Evolutionary conservation across 2,329 filamentous ascomycete species (phyloP).

Genomic region (Aureobasidium sp.): DNA sequence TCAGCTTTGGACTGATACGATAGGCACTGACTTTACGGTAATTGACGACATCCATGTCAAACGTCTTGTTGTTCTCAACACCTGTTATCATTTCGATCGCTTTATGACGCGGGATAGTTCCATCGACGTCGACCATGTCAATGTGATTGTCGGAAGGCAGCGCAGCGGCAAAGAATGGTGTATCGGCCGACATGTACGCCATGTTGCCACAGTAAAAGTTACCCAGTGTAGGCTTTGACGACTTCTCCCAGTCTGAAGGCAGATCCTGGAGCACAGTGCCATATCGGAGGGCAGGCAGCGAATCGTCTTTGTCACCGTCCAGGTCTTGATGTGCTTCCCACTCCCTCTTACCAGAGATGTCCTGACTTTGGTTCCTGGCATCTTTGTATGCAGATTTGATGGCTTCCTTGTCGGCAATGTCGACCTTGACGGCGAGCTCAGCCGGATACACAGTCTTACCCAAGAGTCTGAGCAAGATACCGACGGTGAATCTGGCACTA

Average conservation of each 20-base stretch:
- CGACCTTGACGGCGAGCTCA: constrained; percentile 79
- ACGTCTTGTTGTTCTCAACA: constrained; percentile 67
- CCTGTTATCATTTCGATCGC: constrained; percentile 64
- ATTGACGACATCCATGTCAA: constrained; percentile 68
- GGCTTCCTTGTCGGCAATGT: constrained; percentile 64
- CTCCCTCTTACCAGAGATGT: constrained; percentile 20
- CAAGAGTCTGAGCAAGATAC: constrained; percentile 70
- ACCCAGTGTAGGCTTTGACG: constrained; percentile 69
- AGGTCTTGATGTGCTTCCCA: constrained; percentile 22
- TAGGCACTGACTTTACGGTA: constrained; percentile 87
- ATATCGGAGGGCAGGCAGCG: constrained; percentile 65
- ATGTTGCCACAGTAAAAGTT: constrained; percentile 96
- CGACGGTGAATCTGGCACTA: constrained; percentile 72
- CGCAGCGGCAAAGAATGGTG: constrained; percentile 80
- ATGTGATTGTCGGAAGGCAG: constrained; percentile 77
- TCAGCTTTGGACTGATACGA: constrained; percentile 60
- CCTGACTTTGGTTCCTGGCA: constrained; percentile 23
- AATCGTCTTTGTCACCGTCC: constrained; percentile 20
- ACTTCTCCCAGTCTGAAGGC: constrained; percentile 67
- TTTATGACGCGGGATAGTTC: constrained; percentile 60
- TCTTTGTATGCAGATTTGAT: constrained; percentile 66
- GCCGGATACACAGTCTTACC: constrained; percentile 77
- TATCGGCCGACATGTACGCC: constrained; percentile 80
- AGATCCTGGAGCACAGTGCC: constrained; percentile 73
- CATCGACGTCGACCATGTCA: constrained; percentile 76